A percentile compares a stretch with the other conserved stretches of the same genome.
phyloP scores from a whole-genome alignment of 208 protist species.

The Trypanosoma platydactyli region DNA sequence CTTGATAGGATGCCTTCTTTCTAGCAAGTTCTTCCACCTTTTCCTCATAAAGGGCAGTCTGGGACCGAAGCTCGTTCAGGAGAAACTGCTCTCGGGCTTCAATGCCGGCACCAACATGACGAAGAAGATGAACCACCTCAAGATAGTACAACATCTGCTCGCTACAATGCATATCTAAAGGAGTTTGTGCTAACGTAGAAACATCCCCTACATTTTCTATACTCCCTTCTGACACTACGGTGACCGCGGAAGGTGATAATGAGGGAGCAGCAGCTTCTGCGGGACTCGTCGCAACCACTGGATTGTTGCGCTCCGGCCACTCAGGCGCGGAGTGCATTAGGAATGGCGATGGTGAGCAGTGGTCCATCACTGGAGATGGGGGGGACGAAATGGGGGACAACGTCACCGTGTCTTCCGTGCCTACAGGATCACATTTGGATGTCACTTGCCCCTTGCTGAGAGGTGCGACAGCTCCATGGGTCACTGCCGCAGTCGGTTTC shows the following conservation, averaged over 20 bases:
- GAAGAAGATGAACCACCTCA: slow-evolving; percentile 12
- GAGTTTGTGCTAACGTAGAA: background rate
- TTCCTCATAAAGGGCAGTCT: slow-evolving; percentile 5
- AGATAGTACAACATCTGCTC: slow-evolving; percentile 19
- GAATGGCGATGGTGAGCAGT: background rate
- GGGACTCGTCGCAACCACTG: background rate
- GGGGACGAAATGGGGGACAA: slow-evolving; percentile 15
- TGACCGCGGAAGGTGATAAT: background rate
- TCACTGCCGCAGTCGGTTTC: background rate
- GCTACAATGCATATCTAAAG: background rate
- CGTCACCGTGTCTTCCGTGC: slow-evolving; percentile 13
- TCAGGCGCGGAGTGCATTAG: background rate
- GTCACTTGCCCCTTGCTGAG: background rate
- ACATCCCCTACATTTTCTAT: background rate
- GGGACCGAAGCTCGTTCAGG: slow-evolving; percentile 8
- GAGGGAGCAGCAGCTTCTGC: background rate
- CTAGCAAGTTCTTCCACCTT: slow-evolving; percentile 11
- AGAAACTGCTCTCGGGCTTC: slow-evolving; percentile 13
- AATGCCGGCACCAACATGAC: slow-evolving; percentile 5
- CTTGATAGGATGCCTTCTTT: slow-evolving; percentile 13
- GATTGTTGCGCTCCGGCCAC: background rate
- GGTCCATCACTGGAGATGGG: background rate
- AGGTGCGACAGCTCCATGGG: background rate
- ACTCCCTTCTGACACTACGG: background rate
- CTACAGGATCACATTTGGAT: background rate